A percentile compares a stretch with the other conserved stretches of the same genome.
Conservation (phyloP, 176 grass and related monocot genomes). For the Musa beccarii region DNA sequence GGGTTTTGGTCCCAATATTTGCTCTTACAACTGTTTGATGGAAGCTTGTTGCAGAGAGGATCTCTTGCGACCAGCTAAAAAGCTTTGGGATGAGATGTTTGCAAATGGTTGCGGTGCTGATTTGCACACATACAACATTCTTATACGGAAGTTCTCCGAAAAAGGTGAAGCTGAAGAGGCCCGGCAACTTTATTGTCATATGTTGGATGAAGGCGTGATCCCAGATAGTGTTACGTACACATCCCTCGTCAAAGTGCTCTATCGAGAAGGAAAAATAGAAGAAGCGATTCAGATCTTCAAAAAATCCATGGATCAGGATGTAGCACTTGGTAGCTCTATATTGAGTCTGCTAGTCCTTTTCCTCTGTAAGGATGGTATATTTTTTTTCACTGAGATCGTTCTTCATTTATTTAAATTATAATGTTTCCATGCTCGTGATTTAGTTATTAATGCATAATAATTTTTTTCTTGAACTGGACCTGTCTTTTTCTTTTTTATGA, state of each 20-base stretch:
- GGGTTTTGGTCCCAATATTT: slow-evolving; percentile 51
- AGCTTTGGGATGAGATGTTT: slow-evolving; percentile 99
- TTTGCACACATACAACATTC: slow-evolving; percentile 83
- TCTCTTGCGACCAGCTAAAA: slow-evolving; percentile 77
- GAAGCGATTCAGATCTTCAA: slow-evolving; percentile 47
- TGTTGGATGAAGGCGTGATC: slow-evolving; percentile 54
- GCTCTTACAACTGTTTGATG: slow-evolving; percentile 76
- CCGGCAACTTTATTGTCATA: slow-evolving; percentile 60
- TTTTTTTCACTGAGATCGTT: not conserved
- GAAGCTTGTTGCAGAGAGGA: slow-evolving; percentile 61
- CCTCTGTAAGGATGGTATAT: slow-evolving; percentile 69
- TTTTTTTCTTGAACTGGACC: not conserved
- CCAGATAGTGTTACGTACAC: slow-evolving; percentile 55
- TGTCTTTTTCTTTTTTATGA: too few relatives aligned
- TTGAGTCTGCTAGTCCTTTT: slow-evolving; percentile 35
- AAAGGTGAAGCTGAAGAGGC: slow-evolving; percentile 50
- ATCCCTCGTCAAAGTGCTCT: slow-evolving; percentile 54
- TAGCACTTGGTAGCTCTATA: slow-evolving; percentile 36
- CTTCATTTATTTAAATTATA: not conserved
- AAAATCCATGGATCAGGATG: slow-evolving; percentile 52
- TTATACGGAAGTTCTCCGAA: slow-evolving; percentile 66
- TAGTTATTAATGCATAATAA: not conserved
- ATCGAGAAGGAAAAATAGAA: slow-evolving; percentile 50
- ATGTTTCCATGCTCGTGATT: not conserved
- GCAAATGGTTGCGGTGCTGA: slow-evolving; percentile 50